Evolutionary conservation across 225 moss, liverwort and hornwort species (phyloP), one percentile per base, ranked within the genome.

Genomic region (Anthoceros angustus): DNA sequence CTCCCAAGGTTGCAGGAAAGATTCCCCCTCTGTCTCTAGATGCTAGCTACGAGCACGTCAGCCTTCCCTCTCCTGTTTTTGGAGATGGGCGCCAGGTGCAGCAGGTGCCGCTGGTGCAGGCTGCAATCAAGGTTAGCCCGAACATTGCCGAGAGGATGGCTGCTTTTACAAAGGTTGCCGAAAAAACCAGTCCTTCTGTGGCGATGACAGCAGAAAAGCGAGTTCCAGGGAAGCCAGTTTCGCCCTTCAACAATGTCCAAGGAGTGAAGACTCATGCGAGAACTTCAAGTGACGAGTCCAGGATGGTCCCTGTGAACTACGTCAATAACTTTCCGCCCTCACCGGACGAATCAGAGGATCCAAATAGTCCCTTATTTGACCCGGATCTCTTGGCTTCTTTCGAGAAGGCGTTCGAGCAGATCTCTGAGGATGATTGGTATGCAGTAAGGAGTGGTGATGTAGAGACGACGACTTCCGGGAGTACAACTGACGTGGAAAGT

Each of bases 321-420:
- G 49, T 50, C 49, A 50, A 50, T 20, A 50, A 50, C 10, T 50
- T 7, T 16, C 49, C 49, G 15, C 20, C 49, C 5, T 50, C 49
- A 11, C 49, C 49, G 20, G 49, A 50, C 49, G 49, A 50, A 7
- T 50, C 49, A 50, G 49, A 50, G 8, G 49, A 50, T 16, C 43
- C 43, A 8, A 43, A 43, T 12, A 43, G 43, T 43, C 49, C 49
- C 15, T 50, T 50, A 10, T 50, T 74, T 55, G 70, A 81, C 63
- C 69, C 81, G 40, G 84, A 84, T 32, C 74, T 81, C 40, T 65
- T 81, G 67, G 73, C 84, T 20, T 84, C 84, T 61, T 84, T 84
- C 39, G 81, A 81, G 66, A 78, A 81, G 68, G 81, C 78, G 66
- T 69, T 81, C 71, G 81, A 84, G 64, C 78, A 78, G 74, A 74